Conservation (phyloP, 78 protist species). For the Chrysochromulina parva region DNA sequence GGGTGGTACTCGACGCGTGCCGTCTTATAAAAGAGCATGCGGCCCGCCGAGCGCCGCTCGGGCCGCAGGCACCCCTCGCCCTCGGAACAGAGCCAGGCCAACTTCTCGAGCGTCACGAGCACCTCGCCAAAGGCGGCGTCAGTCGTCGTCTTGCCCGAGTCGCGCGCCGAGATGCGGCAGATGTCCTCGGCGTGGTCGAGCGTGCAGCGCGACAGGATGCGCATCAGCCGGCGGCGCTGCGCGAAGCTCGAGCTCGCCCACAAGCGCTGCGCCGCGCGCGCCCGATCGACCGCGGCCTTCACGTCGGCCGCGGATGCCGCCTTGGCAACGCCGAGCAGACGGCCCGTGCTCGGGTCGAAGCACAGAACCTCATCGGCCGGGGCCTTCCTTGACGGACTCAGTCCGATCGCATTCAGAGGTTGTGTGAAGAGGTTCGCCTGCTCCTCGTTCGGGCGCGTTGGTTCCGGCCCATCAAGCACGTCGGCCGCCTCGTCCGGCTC, state of each 20-base stretch:
- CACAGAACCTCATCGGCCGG: not conserved
- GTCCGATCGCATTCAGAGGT: too few species aligned
- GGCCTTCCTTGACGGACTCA: too few species aligned
- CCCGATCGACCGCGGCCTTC: not conserved
- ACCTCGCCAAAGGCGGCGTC: conserved; percentile 15
- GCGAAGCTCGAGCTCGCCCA: conserved; percentile 2
- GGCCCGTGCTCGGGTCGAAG: conserved; percentile 2
- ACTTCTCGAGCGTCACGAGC: conserved; percentile 16
- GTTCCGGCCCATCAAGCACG: too few species aligned
- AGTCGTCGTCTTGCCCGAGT: conserved; percentile 12
- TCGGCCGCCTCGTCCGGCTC: too few species aligned
- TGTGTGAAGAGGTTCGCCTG: too few species aligned
- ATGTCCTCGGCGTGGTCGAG: not conserved
- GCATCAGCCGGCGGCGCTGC: not conserved
- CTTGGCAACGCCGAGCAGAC: not conserved
- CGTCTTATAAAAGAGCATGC: not conserved
- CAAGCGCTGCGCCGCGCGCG: not conserved
- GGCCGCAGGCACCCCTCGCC: not conserved
- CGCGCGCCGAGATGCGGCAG: conserved; percentile 26
- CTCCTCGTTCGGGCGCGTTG: too few species aligned
- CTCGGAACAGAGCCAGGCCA: not conserved
- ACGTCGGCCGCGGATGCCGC: not conserved
- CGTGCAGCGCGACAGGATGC: not conserved
- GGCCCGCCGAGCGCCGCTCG: not conserved
- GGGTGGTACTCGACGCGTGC: conserved; percentile 36